Conservation (phyloP, 2,329 filamentous ascomycete genomes). For the Rhynchosporium agropyri region DNA sequence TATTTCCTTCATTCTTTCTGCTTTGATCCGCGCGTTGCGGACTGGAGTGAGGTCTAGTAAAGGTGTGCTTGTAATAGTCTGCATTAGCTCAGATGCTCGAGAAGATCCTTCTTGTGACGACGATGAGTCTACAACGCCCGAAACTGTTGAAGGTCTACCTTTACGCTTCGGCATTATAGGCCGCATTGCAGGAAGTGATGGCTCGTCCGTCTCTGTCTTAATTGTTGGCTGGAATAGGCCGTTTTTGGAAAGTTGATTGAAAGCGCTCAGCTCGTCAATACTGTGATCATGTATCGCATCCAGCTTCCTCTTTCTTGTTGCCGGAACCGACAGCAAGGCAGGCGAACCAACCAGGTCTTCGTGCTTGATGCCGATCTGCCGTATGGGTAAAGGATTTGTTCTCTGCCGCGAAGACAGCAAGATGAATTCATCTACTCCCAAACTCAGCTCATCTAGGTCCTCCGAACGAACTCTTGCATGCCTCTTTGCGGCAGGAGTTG, state of each 20-base stretch:
- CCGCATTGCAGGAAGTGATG: not conserved
- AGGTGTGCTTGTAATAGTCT: conserved; percentile 29
- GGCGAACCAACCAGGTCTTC: conserved; percentile 23
- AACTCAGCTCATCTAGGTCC: conserved; percentile 39
- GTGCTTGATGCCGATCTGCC: conserved; percentile 26
- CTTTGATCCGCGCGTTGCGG: conserved; percentile 15
- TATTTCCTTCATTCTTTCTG: conserved; percentile 19
- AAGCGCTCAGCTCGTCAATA: conserved; percentile 14
- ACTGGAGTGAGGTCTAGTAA: conserved; percentile 35
- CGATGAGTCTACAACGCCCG: conserved; percentile 11
- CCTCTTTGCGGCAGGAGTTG: conserved; percentile 7
- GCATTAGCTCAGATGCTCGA: conserved; percentile 6
- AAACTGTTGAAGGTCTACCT: conserved; percentile 11
- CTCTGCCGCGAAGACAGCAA: conserved; percentile 31
- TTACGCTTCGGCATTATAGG: conserved; percentile 11
- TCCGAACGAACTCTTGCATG: conserved; percentile 20
- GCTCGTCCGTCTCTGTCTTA: conserved; percentile 17
- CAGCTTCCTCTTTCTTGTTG: conserved; percentile 31
- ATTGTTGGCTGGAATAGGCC: not conserved
- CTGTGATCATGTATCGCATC: conserved; percentile 20
- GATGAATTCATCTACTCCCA: conserved; percentile 33
- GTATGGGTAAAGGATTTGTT: conserved; percentile 17
- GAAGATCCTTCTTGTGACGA: conserved; percentile 8
- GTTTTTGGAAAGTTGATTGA: not conserved
- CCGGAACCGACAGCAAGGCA: conserved; percentile 5